A percentile compares a stretch with the other conserved stretches of the same genome.
Conservation (phyloP, 176 grass and related monocot species). For the Themeda triandra region DNA sequence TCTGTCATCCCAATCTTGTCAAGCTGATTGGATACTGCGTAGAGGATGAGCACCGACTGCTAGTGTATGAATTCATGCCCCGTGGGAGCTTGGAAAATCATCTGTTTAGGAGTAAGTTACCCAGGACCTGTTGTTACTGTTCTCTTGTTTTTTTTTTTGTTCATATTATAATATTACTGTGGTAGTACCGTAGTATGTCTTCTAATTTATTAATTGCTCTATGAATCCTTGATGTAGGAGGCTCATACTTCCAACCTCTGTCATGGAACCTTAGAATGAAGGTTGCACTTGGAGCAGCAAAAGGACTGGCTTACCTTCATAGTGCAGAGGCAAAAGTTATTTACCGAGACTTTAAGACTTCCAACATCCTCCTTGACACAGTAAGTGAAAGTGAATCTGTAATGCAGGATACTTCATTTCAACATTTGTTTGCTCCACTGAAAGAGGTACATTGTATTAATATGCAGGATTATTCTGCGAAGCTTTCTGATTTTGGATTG, state of each 20-base stretch:
- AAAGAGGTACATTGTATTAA: conserved; percentile 19
- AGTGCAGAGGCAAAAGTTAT: conserved; percentile 81
- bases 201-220: conserved; percentile 18
- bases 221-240: conserved; percentile 56
- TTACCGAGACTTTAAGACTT: conserved; percentile 95
- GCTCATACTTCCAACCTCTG: conserved; percentile 70
- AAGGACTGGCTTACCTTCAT: conserved; percentile 89
- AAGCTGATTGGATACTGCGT: conserved; percentile 77
- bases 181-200: neutral
- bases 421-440: neutral
- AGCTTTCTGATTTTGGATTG: conserved; percentile 95
- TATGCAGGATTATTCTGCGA: conserved; percentile 81
- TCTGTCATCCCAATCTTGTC: conserved; percentile 65
- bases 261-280: conserved; percentile 94
- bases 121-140: neutral
- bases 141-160: neutral
- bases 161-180: neutral
- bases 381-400: conserved; percentile 40
- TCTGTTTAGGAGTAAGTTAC: conserved; percentile 86
- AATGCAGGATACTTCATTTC: neutral
- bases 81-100: conserved; percentile 97
- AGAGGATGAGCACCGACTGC: conserved; percentile 78
- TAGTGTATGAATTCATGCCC: conserved; percentile 94
- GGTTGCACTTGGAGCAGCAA: conserved; percentile 83
- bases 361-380: conserved; percentile 89